Evolutionary conservation across 2,329 filamentous ascomycete species (phyloP), one percentile per base, ranked within the genome.

Genomic region (Coniochaeta ligniaria): DNA sequence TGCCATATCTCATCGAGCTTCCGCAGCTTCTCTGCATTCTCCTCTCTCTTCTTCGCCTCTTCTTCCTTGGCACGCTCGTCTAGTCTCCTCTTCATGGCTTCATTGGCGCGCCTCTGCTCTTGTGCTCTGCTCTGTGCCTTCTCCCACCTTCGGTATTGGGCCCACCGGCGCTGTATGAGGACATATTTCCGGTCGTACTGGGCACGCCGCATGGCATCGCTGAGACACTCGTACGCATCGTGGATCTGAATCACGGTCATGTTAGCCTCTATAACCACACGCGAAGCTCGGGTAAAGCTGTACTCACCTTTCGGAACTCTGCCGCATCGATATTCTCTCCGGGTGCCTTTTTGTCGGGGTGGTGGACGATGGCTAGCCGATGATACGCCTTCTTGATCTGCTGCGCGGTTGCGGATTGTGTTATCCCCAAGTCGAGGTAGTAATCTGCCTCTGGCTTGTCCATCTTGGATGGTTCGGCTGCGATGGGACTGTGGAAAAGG

Each of bases 391-490:
- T 16, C 26, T 61, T 63, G 61, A 63, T 59, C 9, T 61, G 45
- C n/a, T 11, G 5, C 2, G 36, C 2, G n/a, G 11, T 43, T n/a
- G 61, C 59, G 35, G 41, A 22, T 20, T 52, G 55, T 3, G 61
- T 12, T 24, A 60, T 41, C 0, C 59, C 59, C 75, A 61, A 55
- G 58, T 59, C 56, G 24, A 47, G 36, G 52, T 62, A 62, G 50
- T 59, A 62, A 50, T 62, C 59, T 6, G 52, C 31, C 47, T 52
- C 47, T n/a, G 47, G 47, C 22, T 26, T 22, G 14, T 52, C 22
- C 47, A 52, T 52, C 47, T 31, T 31, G 47, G 47, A 16, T 31
- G 16, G 43, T 22, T 28, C 17, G 6, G 45, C 8, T 26, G 20
- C 20, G 20, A 9, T 52, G 24, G 17, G 12, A 12, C 9, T 11